A percentile compares a stretch with the other conserved stretches of the same genome.
Evolutionary conservation across 2,329 filamentous ascomycete genomes (phyloP).

Genomic region (Scedosporium aurantiacum): DNA sequence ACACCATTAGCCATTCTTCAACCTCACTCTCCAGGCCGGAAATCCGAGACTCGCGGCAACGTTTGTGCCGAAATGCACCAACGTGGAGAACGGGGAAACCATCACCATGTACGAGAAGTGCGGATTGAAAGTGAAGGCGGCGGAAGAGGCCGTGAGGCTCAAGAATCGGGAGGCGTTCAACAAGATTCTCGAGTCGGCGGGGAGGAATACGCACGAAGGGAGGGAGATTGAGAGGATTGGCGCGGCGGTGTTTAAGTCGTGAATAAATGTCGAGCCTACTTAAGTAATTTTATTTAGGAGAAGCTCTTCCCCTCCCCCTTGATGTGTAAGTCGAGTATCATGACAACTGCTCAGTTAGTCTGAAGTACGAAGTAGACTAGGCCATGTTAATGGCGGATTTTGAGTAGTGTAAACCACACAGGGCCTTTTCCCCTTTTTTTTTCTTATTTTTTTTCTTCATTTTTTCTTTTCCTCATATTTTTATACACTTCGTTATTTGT

Average conservation of each 20-base stretch:
- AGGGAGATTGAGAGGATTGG: conserved; percentile 74
- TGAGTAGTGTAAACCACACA: too few relatives aligned
- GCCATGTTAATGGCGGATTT: too few relatives aligned
- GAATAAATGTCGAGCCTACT: conserved; percentile 7
- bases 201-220: conserved; percentile 52
- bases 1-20: conserved; percentile 66
- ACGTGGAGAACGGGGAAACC: conserved; percentile 54
- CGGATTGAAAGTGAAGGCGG: conserved; percentile 77
- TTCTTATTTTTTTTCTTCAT: too few relatives aligned
- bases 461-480: too few relatives aligned
- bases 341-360: too few relatives aligned
- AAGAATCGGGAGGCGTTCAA: conserved; percentile 71
- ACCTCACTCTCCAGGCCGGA: conserved; percentile 75
- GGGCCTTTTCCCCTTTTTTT: too few relatives aligned
- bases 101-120: conserved; percentile 96
- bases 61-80: conserved; percentile 82
- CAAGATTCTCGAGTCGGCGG: conserved; percentile 62
- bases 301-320: too few relatives aligned
- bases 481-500: too few relatives aligned
- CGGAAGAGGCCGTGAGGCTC: conserved; percentile 76
- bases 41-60: conserved; percentile 74
- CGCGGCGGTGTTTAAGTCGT: conserved; percentile 41
- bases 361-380: too few relatives aligned
- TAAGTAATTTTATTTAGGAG: too few relatives aligned
- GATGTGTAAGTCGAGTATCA: too few relatives aligned